phyloP scores from a whole-genome alignment of 1,139 yeast genomes.

The Suhomyces wounanorum region DNA sequence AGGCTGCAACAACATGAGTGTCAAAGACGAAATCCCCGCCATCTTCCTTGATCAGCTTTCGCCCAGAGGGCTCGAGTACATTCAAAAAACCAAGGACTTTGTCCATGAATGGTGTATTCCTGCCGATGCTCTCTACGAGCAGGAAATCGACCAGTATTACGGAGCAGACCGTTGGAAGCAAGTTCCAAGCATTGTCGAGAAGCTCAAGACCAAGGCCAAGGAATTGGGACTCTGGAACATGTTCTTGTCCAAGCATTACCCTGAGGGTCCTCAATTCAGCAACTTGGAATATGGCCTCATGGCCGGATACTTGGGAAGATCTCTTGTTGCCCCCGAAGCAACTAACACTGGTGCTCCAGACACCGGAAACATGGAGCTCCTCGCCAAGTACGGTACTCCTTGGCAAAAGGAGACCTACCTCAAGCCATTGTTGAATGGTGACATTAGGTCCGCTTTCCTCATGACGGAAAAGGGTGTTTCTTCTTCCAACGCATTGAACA shows the following conservation, averaged over 20 bases:
- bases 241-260: conserved; percentile 57
- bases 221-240: conserved; percentile 65
- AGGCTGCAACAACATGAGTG: conserved; percentile 25
- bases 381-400: conserved; percentile 59
- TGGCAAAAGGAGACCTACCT: conserved; percentile 58
- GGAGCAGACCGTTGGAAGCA: conserved; percentile 50
- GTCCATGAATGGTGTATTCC: conserved; percentile 64
- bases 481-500: conserved; percentile 69
- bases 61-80: conserved; percentile 53
- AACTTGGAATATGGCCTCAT: conserved; percentile 70
- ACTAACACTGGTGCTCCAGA: conserved; percentile 71
- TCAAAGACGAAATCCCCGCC: conserved; percentile 48
- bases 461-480: conserved; percentile 72
- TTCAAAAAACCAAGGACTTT: conserved; percentile 51
- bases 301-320: conserved; percentile 68
- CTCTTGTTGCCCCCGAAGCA: conserved; percentile 60
- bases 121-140: conserved; percentile 49
- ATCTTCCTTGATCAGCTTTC: conserved; percentile 46
- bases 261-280: conserved; percentile 65
- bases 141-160: conserved; percentile 38
- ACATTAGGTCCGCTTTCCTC: conserved; percentile 65
- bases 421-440: conserved; percentile 57
- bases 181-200: conserved; percentile 54
- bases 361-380: conserved; percentile 74
- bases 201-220: conserved; percentile 56